Evolutionary conservation across 768 basidiomycete species (phyloP), one percentile per base, ranked within the genome.

Genomic region (Pulveroboletus ravenelii): DNA sequence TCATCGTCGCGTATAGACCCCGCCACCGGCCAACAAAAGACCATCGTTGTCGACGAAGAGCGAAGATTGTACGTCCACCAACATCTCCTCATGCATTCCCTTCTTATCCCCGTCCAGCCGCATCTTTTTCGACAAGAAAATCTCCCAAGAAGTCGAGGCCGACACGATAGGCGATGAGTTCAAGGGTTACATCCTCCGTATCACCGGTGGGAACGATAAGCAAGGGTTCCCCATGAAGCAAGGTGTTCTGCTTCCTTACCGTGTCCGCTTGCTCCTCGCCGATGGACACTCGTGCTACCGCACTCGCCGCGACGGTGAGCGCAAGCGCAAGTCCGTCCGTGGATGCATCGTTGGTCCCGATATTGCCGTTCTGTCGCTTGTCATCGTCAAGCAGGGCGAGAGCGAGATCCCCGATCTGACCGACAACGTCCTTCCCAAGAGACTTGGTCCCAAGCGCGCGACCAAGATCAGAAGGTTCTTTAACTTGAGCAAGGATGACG

Each of bases 181-280:
- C 81, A 91, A 89, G 71, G 95, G 95, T 51, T 97, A 96, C 77
- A 74, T 97, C 70, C 83, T 96, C 80, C 87, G 93, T 64, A 89
- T 99, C 77, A 94, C 91, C 29, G 94, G 94, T 63, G 92, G 95
- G 57, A 97, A 97, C 79, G 93, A 97, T 84, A 92, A 93, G 77
- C 91, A 94, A 71, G 93, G 93, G 67, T 95, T 96, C 81, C 93
- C 93, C 42, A 96, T 97, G 93, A 98, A 98, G 75, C 95, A 99
- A 77, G 94, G 95, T 76, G 89, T 97, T 60, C 88, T 98, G 54
- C 81, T 95, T 64, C 91, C 91, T 52, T 69, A 91, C 77, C 93
- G 95, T 81, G 91, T 94, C 62, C 78, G 82, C 55, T 88, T 99
- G 58, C 89, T 98, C 65, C 89, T 99, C 68, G 63, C 89, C 56